phyloP scores from a whole-genome alignment of 805 yeast genomes.

The Brettanomyces anomalus region DNA sequence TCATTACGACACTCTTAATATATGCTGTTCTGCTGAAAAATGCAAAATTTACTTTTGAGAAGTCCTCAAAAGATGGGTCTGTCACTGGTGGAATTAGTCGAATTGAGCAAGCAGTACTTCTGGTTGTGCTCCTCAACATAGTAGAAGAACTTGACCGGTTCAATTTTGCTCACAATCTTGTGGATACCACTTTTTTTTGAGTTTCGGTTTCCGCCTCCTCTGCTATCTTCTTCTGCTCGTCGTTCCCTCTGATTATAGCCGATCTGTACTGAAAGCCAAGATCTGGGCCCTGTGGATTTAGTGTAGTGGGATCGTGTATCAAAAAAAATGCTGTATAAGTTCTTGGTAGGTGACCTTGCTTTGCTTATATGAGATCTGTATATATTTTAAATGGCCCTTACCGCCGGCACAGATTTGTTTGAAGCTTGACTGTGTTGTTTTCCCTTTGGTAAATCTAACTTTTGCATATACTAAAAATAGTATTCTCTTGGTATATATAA shows the following conservation, averaged over 20 bases:
- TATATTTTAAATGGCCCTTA: slow-evolving; percentile 75
- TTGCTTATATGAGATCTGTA: slow-evolving; percentile 82
- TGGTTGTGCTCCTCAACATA: slow-evolving; percentile 97
- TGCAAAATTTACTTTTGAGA: slow-evolving; percentile 41
- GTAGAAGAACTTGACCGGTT: slow-evolving; percentile 60
- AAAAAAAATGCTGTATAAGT: slow-evolving; percentile 72
- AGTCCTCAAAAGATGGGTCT: slow-evolving; percentile 75
- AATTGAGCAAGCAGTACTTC: slow-evolving; percentile 66
- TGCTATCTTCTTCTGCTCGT: slow-evolving; percentile 37
- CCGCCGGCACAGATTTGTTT: slow-evolving; percentile 64
- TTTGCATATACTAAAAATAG: no score
- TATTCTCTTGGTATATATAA: no score
- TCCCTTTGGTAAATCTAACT: no score
- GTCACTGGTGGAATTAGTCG: slow-evolving; percentile 84
- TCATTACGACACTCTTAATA: no score
- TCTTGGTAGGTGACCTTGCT: slow-evolving; percentile 43
- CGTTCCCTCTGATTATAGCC: slow-evolving; percentile 57
- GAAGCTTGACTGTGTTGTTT: slow-evolving; percentile 49
- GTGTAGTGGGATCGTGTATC: slow-evolving; percentile 90
- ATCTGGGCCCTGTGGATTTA: slow-evolving; percentile 81
- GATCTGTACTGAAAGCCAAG: slow-evolving; percentile 85
- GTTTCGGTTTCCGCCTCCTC: slow-evolving; percentile 34
- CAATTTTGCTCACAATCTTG: slow-evolving; percentile 60
- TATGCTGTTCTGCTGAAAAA: no score
- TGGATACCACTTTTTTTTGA: slow-evolving; percentile 73